These are phyloP conservation scores for Cydonia oblonga DNA, from an alignment of 331 rosid species.

Conservation along the genomic window DNA sequence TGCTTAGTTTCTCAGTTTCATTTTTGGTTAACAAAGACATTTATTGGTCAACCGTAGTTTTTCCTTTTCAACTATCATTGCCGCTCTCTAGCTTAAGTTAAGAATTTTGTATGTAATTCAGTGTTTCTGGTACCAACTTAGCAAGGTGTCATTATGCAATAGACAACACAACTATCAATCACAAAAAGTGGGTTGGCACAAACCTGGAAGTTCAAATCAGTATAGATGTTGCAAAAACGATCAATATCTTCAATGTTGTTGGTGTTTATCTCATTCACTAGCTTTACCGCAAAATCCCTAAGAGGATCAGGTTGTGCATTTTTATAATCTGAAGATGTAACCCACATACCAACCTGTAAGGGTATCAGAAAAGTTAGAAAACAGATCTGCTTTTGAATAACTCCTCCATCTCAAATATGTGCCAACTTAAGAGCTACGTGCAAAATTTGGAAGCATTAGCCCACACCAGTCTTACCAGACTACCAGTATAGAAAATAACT, in stretches of 20 bases:
- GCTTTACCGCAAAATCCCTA: slow-evolving; percentile 53
- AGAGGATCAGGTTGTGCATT: slow-evolving; percentile 83
- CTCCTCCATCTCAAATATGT: background rate
- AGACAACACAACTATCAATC: background rate
- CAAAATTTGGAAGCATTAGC: background rate
- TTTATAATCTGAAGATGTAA: slow-evolving; percentile 53
- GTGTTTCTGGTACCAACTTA: background rate
- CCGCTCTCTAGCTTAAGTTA: background rate
- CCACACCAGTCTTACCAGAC: background rate
- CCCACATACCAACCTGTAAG: slow-evolving; percentile 62
- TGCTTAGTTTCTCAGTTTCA: background rate
- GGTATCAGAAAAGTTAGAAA: background rate
- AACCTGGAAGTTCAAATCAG: slow-evolving; percentile 75
- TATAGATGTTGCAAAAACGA: slow-evolving; percentile 72
- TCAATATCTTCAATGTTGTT: slow-evolving; percentile 66
- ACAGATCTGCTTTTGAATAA: background rate
- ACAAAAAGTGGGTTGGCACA: slow-evolving; percentile 5
- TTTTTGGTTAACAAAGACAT: background rate
- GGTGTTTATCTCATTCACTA: slow-evolving; percentile 70
- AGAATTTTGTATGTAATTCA: background rate
- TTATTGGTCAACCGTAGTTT: background rate
- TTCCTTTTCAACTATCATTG: background rate
- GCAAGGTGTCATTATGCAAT: background rate
- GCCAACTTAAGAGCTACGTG: background rate
- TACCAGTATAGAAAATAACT: background rate